Evolutionary conservation across 2,329 filamentous ascomycete genomes (phyloP).

Genomic region (Trichophyton benhamiae): DNA sequence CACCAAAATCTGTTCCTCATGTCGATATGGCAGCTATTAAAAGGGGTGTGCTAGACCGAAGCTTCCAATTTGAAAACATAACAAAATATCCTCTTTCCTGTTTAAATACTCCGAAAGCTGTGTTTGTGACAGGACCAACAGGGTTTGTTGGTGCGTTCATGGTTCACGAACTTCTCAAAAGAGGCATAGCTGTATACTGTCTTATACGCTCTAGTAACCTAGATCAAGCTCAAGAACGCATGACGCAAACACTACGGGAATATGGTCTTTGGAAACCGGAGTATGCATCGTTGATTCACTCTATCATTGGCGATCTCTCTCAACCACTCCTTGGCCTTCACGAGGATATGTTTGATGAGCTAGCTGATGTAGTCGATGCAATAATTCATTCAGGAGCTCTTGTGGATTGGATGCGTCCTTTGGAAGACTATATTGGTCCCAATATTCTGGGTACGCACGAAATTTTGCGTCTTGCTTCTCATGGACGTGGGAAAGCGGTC

Average conservation of each 20-base stretch:
- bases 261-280: not conserved
- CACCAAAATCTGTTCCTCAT: not conserved
- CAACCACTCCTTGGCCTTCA: not conserved
- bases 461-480: not conserved
- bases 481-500: not conserved
- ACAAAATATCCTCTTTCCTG: not conserved
- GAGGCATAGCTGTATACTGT: not conserved
- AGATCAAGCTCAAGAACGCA: not conserved
- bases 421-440: conserved; percentile 3
- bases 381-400: conserved; percentile 3
- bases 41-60: not conserved
- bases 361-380: not conserved
- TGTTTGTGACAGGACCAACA: conserved; percentile 1
- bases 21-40: not conserved
- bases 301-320: not conserved
- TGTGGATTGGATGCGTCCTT: conserved; percentile 4
- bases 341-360: not conserved
- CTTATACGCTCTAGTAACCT: not conserved
- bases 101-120: not conserved
- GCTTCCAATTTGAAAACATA: not conserved
- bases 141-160: conserved; percentile 4
- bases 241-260: not conserved
- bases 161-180: not conserved
- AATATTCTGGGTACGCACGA: not conserved
- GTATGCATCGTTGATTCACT: not conserved